Conservation (phyloP, 83 land plant species). For the Picea abies region DNA sequence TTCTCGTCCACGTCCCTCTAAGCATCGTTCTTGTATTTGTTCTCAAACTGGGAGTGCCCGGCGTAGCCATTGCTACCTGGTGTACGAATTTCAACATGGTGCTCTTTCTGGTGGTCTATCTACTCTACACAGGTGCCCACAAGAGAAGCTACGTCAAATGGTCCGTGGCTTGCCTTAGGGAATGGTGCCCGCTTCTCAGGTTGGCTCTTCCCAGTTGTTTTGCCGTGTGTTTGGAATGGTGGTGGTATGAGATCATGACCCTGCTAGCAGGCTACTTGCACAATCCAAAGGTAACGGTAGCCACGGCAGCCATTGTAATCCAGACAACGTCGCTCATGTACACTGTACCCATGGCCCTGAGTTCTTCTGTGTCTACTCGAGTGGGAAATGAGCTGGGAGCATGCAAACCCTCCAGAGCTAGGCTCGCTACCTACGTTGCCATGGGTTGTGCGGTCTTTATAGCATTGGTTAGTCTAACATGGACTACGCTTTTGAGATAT, state of each 20-base stretch:
- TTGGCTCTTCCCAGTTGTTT: slow-evolving; percentile 41
- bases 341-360: no score
- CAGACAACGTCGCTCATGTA: slow-evolving; percentile 4
- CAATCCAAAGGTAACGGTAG: no score
- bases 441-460: no score
- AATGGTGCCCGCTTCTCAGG: slow-evolving; percentile 12
- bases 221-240: slow-evolving; percentile 52
- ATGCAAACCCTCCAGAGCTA: no score
- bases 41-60: slow-evolving; percentile 37
- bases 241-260: slow-evolving; percentile 61
- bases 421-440: no score
- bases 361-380: no score
- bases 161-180: slow-evolving; percentile 25
- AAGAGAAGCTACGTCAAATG: slow-evolving; percentile 13
- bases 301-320: no score
- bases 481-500: no score
- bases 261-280: slow-evolving; percentile 31
- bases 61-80: slow-evolving; percentile 41
- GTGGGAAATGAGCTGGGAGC: no score
- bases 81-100: slow-evolving; percentile 39
- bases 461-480: no score
- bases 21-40: no score
- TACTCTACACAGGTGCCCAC: slow-evolving; percentile 27
- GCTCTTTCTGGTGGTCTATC: slow-evolving; percentile 18
- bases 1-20: no score